phyloP scores from a whole-genome alignment of 2,329 filamentous ascomycete species.

The Claviceps sp. region DNA sequence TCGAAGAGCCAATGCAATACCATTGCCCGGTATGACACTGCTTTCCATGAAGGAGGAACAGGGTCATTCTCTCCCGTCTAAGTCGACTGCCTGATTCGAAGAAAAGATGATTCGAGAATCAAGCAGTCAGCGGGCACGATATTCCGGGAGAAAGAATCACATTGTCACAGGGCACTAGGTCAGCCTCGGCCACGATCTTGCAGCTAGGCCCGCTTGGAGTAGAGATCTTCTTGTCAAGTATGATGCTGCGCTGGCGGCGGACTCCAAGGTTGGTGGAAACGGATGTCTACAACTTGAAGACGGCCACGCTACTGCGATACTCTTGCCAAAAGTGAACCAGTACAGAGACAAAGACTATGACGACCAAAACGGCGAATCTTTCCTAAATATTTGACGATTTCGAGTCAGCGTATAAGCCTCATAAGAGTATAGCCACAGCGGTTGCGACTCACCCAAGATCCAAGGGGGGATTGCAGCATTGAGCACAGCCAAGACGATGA shows the following conservation, averaged over 20 bases:
- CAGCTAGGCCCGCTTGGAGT: neutral
- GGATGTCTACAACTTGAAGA: constrained; percentile 14
- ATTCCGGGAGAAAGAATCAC: constrained; percentile 11
- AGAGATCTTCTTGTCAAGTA: neutral
- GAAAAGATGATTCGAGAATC: constrained; percentile 14
- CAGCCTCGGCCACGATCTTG: constrained; percentile 6
- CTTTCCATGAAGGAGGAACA: constrained; percentile 15
- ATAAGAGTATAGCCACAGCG: no score
- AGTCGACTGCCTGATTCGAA: constrained; percentile 17
- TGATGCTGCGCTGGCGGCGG: constrained; percentile 6
- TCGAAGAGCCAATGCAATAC: constrained; percentile 13
- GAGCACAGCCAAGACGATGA: constrained; percentile 14
- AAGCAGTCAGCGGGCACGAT: constrained; percentile 17
- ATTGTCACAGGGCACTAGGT: constrained; percentile 15
- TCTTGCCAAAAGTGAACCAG: constrained; percentile 17
- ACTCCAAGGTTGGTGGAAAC: constrained; percentile 11
- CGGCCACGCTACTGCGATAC: constrained; percentile 14
- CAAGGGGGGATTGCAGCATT: constrained; percentile 11
- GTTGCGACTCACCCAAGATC: constrained; percentile 6
- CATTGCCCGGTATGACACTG: constrained; percentile 15
- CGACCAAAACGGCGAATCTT: constrained; percentile 12
- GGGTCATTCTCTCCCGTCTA: constrained; percentile 18
- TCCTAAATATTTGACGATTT: constrained; percentile 2
- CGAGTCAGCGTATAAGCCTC: neutral
- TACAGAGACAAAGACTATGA: constrained; percentile 15